Conservation (phyloP, 2,329 filamentous ascomycete genomes). For the Aspergillus niger region DNA sequence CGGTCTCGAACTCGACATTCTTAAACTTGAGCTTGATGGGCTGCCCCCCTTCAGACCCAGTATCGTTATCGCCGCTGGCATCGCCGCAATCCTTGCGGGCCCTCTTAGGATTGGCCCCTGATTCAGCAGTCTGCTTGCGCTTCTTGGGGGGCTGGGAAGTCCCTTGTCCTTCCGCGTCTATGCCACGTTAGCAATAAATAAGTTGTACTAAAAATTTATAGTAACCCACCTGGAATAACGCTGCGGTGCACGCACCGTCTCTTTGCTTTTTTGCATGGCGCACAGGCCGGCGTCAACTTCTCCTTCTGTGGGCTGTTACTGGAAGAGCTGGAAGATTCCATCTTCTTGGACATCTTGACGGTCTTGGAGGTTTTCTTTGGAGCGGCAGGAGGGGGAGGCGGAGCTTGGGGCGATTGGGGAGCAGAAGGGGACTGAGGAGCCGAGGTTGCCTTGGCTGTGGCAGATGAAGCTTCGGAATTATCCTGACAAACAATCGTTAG, state of each 20-base stretch:
- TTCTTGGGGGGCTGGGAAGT: not conserved
- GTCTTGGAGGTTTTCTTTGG: no score
- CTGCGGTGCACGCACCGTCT: conserved; percentile 29
- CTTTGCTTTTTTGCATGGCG: conserved; percentile 28
- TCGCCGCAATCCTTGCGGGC: not conserved
- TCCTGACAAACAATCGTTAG: no score
- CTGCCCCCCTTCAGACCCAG: not conserved
- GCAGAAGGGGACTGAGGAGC: no score
- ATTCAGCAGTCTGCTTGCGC: not conserved
- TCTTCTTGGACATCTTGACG: no score
- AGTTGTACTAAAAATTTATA: no score
- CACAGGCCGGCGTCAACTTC: conserved; percentile 20
- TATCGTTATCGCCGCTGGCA: not conserved
- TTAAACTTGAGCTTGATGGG: not conserved
- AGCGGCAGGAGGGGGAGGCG: no score
- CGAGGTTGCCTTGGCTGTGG: no score
- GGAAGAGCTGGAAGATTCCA: not conserved
- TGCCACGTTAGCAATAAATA: not conserved
- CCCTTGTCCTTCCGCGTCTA: not conserved
- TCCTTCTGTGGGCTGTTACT: conserved; percentile 1
- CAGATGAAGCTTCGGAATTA: no score
- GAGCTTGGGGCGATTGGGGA: no score
- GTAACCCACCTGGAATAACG: not conserved
- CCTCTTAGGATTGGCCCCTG: not conserved
- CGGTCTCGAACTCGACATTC: not conserved